Percentiles rank a stretch among this genome's conserved stretches.
These are phyloP conservation scores for Heliamphora exappendiculata DNA, from an alignment of 148 eudicot species.

Conservation along the genomic window DNA sequence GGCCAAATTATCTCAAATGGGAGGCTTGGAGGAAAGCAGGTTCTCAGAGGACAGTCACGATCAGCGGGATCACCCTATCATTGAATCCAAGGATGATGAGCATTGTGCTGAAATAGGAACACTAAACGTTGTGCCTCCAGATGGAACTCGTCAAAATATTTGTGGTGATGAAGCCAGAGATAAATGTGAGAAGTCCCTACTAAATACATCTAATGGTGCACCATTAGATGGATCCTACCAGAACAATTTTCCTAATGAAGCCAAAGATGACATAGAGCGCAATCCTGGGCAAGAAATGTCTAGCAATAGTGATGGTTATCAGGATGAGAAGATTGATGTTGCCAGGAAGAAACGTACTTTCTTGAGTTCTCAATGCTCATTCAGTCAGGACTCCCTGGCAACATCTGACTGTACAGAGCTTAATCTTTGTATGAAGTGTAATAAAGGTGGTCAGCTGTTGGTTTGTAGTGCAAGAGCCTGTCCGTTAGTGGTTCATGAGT, in stretches of 20 bases:
- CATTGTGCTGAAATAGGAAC: conserved; percentile 16
- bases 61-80: not conserved
- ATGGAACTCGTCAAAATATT: not conserved
- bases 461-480: conserved; percentile 51
- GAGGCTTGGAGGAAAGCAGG: conserved; percentile 11
- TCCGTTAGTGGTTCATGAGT: conserved; percentile 54
- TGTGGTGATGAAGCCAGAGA: conserved; percentile 15
- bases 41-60: not conserved
- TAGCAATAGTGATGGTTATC: conserved; percentile 22
- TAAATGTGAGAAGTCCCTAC: conserved; percentile 6
- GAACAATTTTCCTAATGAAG: not conserved
- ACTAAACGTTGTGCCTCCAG: not conserved
- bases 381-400: conserved; percentile 35
- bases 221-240: conserved; percentile 3
- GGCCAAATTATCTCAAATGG: conserved; percentile 6
- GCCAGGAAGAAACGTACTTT: conserved; percentile 29
- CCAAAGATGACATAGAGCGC: conserved; percentile 3
- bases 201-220: conserved; percentile 7
- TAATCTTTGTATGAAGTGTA: conserved; percentile 62
- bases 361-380: conserved; percentile 36
- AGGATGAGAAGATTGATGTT: conserved; percentile 26
- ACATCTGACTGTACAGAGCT: conserved; percentile 29
- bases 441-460: conserved; percentile 51
- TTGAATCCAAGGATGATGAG: conserved; percentile 10
- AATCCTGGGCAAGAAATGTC: conserved; percentile 15